Evolutionary conservation across 140 eudicot genomes (phyloP), one percentile per base, ranked within the genome.

Genomic region (Bidens hawaiensis): DNA sequence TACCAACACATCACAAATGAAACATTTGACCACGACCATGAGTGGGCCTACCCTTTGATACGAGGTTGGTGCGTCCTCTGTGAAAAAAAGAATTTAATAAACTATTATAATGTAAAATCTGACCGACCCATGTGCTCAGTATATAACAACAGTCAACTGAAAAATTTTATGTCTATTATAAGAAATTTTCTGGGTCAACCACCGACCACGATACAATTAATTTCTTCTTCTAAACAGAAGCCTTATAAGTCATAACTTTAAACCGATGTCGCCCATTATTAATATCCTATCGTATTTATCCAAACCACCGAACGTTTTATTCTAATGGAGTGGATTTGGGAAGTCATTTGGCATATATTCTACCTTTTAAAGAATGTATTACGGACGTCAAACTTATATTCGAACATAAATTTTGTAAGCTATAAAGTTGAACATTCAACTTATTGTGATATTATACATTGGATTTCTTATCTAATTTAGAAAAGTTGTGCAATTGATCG

Each of bases 321-420:
- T 73, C 73, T 21, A 31, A 47, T 22, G 2, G 78, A 45, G 72
- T 64, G 78, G 72, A 45, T 64, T 34, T 55, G 21, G 15, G 59
- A 55, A 55, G 40, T 43, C 72, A n/a, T n/a, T 19, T 56, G 72
- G 78, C 34, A 65, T 73, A 30, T 73, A 73, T 73, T 73, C 60
- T 65, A 56, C 22, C 52, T 64, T 55, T 24, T 15, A 56, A 31
- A 54, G 57, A 64, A 73, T 18, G 72, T 73, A 23, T 27, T 56
- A 46, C 65, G 62, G 45, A 70, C 43, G 43, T 56, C 48, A 30
- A 55, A 52, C 54, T 65, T 73, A 56, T 73, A 73, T 56, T 48
- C 67, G 45, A 31, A 26, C 21, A 53, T 53, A 25, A 6, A 25
- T 14, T 53, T 25, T 53, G 22, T 34, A 73, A 56, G 67, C 57